Base-by-base conservation (phyloP, 2,329 filamentous ascomycete genomes). In the Ophiocordyceps polyrhachis-furcata region DNA sequence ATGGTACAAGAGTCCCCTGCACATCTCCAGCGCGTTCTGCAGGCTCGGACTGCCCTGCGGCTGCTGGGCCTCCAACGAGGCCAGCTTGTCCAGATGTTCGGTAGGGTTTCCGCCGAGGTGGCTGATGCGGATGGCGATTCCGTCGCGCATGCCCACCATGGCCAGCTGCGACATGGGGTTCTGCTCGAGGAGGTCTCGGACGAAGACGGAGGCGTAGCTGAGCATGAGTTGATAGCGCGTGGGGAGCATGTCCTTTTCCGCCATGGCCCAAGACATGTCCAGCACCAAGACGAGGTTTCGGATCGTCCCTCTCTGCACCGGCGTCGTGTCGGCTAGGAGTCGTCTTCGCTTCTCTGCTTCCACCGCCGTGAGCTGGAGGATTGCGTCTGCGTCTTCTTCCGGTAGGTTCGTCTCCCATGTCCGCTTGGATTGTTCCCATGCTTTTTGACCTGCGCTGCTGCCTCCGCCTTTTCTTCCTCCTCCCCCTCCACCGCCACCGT, bases 121-220 rank as follows among this genome's bases (percentile, higher is more conserved):
- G 57, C 83, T 91, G 50, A 98, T 75, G 37, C 84, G 71, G 21
- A 93, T 69, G 2, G 88, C 88, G 15, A 96, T 70, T 15, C 91
- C 91, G 59, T 96, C 91, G 49, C 84, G 77, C 83, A 96, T 94
- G 43, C 84, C 89, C 37, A 98, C 69, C 28, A 98, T 81, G 21
- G 83, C 88, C 46, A 98, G 74, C 63, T 98, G 91, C 11, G 87
- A 93, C 52, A 98, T 96, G 12, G 91, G 91, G 56, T 98, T 98
- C 63, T 98, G 91, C 63, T 96, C 91, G 58, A 96, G 98, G 64
- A 86, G 98, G 60, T 95, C 89, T 47, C 80, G 74, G 43, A 96
- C 82, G 61, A 96, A 98, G 46, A 87, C 81, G 50, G 81, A 76
- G 15, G 87, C 82, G 62, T 87, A 93, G 50, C 79, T 79, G 56